phyloP scores from a whole-genome alignment of 345 rosid genomes.

The Linum trigynum region DNA sequence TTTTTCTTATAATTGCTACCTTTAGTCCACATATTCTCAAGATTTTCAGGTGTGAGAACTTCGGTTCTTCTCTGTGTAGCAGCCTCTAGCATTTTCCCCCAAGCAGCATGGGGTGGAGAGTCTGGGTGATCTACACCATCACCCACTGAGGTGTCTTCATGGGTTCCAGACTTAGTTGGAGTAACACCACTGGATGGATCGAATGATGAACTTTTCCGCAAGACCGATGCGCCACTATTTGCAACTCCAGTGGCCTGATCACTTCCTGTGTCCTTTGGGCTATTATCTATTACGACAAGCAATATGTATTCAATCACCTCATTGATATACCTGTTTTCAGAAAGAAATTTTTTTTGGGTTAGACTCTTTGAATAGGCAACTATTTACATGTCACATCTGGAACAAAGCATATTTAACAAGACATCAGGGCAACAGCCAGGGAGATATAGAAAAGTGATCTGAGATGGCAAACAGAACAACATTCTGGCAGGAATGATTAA shows the following conservation, averaged over 20 bases:
- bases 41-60: conserved; percentile 95
- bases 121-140: conserved; percentile 5
- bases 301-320: conserved; percentile 65
- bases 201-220: conserved; percentile 22
- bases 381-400: not conserved
- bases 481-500: too few relatives aligned
- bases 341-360: not conserved
- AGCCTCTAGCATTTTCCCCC: conserved; percentile 76
- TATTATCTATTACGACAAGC: conserved; percentile 45
- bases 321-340: conserved; percentile 63
- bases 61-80: conserved; percentile 90
- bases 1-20: conserved; percentile 83
- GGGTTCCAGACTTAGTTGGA: conserved; percentile 26
- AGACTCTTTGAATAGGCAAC: not conserved
- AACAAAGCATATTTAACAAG: too few relatives aligned
- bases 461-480: too few relatives aligned
- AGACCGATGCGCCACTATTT: conserved; percentile 22
- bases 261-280: conserved; percentile 28
- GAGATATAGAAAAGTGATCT: too few relatives aligned
- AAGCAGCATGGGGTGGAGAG: conserved; percentile 42
- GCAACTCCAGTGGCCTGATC: conserved; percentile 37
- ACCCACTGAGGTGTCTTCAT: conserved; percentile 22
- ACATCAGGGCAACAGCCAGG: too few relatives aligned
- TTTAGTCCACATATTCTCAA: conserved; percentile 96
- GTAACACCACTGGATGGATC: conserved; percentile 14